A percentile compares a stretch with the other conserved stretches of the same genome.
phyloP scores from a whole-genome alignment of 2,329 filamentous ascomycete species.

The Lojkania enalia region DNA sequence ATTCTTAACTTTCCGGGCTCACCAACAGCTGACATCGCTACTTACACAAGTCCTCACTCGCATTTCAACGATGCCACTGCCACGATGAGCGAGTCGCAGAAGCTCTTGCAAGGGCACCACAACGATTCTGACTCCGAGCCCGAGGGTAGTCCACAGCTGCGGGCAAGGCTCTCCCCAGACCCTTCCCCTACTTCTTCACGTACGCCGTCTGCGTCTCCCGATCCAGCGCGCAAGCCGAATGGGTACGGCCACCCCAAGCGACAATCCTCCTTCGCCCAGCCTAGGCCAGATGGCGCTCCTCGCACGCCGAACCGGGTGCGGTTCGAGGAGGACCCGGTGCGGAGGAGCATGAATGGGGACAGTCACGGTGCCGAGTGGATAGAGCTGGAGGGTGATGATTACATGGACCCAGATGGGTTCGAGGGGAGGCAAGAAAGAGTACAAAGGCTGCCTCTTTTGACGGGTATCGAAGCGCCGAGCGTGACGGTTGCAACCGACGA shows the following conservation, averaged over 20 bases:
- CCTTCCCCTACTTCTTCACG: slow-evolving; percentile 31
- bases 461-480: slow-evolving; percentile 80
- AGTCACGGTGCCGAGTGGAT: slow-evolving; percentile 46
- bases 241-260: slow-evolving; percentile 31
- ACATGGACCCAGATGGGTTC: slow-evolving; percentile 50
- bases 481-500: slow-evolving; percentile 67
- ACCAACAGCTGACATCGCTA: too few species aligned
- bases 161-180: slow-evolving; percentile 21
- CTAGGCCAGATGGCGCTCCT: slow-evolving; percentile 55
- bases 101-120: slow-evolving; percentile 42
- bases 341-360: slow-evolving; percentile 41
- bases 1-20: too few species aligned
- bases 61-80: slow-evolving; percentile 37
- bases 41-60: too few species aligned
- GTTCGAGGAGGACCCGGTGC: slow-evolving; percentile 59
- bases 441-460: slow-evolving; percentile 71
- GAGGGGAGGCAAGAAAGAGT: slow-evolving; percentile 46
- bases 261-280: slow-evolving; percentile 52
- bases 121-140: slow-evolving; percentile 31
- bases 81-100: slow-evolving; percentile 45
- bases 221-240: slow-evolving; percentile 28
- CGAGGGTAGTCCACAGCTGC: slow-evolving; percentile 17
- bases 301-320: slow-evolving; percentile 73
- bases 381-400: slow-evolving; percentile 64
- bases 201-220: slow-evolving; percentile 35